Base-by-base conservation (phyloP, 352 stramenopile species). In the Globisporangium emineosum region DNA sequence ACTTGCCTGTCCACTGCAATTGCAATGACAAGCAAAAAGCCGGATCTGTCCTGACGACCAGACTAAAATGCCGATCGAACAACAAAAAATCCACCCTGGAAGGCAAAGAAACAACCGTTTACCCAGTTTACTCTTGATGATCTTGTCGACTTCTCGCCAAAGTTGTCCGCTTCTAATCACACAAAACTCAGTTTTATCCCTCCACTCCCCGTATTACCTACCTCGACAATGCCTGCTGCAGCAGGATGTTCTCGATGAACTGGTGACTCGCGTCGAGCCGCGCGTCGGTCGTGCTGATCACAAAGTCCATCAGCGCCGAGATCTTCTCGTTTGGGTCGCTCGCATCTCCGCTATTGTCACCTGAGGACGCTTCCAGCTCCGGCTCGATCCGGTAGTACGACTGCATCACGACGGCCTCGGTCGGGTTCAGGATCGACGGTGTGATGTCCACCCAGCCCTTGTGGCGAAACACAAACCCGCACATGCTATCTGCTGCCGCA, bases 221-320 rank as follows among this genome's bases (percentile, higher is more conserved):
- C 2, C 17, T 9, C 10, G 29, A 25, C 27, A 30, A 25, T 12
- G 33, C 25, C 12, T 33, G 21, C 30, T 63, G 27, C 63, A 69
- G 45, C 5, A 69, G n/a, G 9, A 65, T 33, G 37, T 65, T 69
- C 49, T 69, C 64, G 32, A 69, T 54, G 19, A 69, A 60, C 49
- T 69, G 56, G 15, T 64, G 63, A 13, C 56, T 64, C 35, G 56
- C 55, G 23, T 68, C 63, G 6, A 68, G 35, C 2, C 37, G 50
- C 45, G 49, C 37, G 40, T 68, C 57, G 5, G 37, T 59, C 56
- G 63, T 64, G 21, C 27, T 42, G 35, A 68, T 63, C 19, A 68
- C 63, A 59, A 64, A 64, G 37, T 68, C 63, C 50, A 60, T 60
- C 10, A 68, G 56, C 30, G 55, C 63, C 13, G 51, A 60, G 56